Base-by-base conservation (phyloP, 495 filamentous ascomycete species). In the Tuber microsphaerosporum region DNA sequence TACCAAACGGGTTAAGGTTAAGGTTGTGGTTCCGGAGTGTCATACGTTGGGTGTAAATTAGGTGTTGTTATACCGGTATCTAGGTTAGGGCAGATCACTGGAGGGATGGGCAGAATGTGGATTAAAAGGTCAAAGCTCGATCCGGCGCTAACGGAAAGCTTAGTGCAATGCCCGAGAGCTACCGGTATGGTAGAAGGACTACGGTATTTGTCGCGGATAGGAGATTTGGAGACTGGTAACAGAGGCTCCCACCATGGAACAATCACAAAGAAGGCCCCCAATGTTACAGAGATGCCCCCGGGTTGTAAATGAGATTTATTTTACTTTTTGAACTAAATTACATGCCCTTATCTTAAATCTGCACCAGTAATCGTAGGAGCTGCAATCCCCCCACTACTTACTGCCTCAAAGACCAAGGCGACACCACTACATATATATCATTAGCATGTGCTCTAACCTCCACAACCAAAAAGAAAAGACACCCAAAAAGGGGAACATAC, bases 401-500 rank as follows among this genome's bases (percentile, higher is more conserved):
- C 74, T 22, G 39, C 72, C 61, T 81, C 80, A 65, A 81, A 81
- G 34, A 81, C 75, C 43, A 81, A 75, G 34, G 80, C 73, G 44
- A 82, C 75, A 71, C 73, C 75, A 41, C 78, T 80, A 12, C n/a
- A 31, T n/a, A 31, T 68, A 42, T 39, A 51, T n/a, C 43, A 48
- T 80, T 73, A 79, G 73, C 74, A 45, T 70, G 20, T 46, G 70
- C 31, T 26, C 44, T 12, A 42, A 42, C 26, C 70, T 7, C 43
- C 14, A 41, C 48, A 45, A 37, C 43, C 45, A 20, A 61, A 12
- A 45, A 44, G 10, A 42, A 31, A 51, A 51, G 20, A 72, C 82
- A 92, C 90, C 81, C 93, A 93, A 10, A 93, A 88, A 80, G 93
- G 44, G 87, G 85, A 70, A 94, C 85, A 19, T 89, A 89, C 84